Conservation (phyloP, 306 rosid species). For the Dicorynia guianensis region DNA sequence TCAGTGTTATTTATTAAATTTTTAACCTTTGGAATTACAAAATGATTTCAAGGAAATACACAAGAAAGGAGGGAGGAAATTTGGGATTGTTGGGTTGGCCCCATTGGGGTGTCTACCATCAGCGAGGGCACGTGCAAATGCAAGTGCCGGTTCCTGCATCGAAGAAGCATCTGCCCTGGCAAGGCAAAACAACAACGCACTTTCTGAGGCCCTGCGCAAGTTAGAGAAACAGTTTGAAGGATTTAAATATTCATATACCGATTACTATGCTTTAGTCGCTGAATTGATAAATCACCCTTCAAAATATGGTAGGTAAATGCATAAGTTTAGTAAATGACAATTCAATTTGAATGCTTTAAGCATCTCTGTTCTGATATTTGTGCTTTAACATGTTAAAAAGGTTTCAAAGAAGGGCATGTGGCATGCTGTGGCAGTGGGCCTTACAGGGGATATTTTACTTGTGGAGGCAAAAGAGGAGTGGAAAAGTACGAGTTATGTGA, state of each 20-base stretch:
- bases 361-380: neutral
- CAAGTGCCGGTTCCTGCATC: constrained; percentile 12
- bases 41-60: constrained; percentile 27
- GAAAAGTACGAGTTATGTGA: neutral
- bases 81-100: constrained; percentile 26
- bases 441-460: neutral
- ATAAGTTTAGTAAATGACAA: neutral
- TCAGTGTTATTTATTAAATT: no score
- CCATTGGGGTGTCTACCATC: constrained; percentile 43
- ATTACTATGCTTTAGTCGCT: neutral
- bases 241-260: constrained; percentile 42
- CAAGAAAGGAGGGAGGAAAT: constrained; percentile 44
- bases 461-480: neutral
- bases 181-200: constrained; percentile 33
- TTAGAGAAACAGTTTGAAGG: constrained; percentile 38
- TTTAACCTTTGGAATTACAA: neutral
- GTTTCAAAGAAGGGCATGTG: constrained; percentile 38
- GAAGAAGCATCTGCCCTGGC: constrained; percentile 23
- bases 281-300: constrained; percentile 36
- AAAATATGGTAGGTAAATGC: constrained; percentile 44
- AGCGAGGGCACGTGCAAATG: neutral
- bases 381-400: neutral
- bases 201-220: constrained; percentile 31
- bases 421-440: constrained; percentile 21
- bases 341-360: neutral